Conservation (phyloP, 2,329 filamentous ascomycete species). For the Cladophialophora yegresii region DNA sequence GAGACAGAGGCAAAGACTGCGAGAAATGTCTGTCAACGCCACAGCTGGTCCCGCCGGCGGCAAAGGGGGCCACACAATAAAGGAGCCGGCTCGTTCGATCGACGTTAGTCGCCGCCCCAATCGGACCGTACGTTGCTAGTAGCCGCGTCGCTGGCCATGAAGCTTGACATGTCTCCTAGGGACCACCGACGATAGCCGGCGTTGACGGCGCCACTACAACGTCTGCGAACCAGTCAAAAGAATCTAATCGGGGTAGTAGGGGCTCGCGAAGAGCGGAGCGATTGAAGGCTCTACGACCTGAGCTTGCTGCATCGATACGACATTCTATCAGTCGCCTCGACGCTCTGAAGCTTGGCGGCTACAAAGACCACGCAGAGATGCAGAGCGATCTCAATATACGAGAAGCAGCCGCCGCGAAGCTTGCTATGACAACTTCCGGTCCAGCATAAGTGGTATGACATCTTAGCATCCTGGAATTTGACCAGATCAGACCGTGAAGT, state of each 20-base stretch:
- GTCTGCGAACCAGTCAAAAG: not conserved
- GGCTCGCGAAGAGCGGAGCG: slow-evolving; percentile 24
- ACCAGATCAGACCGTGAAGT: not conserved
- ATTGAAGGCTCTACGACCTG: slow-evolving; percentile 32
- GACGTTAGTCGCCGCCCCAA: not conserved
- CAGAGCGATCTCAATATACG: slow-evolving; percentile 27
- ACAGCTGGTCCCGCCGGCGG: not conserved
- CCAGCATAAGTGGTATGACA: slow-evolving; percentile 8
- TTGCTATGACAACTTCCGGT: slow-evolving; percentile 1
- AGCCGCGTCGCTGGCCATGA: not conserved
- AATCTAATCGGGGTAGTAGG: slow-evolving; percentile 19
- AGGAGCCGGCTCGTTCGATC: not conserved
- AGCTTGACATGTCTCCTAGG: slow-evolving; percentile 22
- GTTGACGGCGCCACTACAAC: not conserved
- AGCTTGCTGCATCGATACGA: slow-evolving; percentile 29
- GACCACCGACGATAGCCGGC: not conserved
- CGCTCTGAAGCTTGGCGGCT: slow-evolving; percentile 34
- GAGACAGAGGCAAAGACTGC: slow-evolving; percentile 66
- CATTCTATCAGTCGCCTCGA: slow-evolving; percentile 20
- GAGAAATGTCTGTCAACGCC: slow-evolving; percentile 46
- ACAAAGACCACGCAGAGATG: slow-evolving; percentile 25
- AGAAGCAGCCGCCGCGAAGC: slow-evolving; percentile 20
- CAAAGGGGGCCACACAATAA: not conserved
- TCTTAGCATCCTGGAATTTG: not conserved
- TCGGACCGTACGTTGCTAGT: slow-evolving; percentile 19